Conservation (phyloP, 106 monocot genomes). For the Allium sativum region DNA sequence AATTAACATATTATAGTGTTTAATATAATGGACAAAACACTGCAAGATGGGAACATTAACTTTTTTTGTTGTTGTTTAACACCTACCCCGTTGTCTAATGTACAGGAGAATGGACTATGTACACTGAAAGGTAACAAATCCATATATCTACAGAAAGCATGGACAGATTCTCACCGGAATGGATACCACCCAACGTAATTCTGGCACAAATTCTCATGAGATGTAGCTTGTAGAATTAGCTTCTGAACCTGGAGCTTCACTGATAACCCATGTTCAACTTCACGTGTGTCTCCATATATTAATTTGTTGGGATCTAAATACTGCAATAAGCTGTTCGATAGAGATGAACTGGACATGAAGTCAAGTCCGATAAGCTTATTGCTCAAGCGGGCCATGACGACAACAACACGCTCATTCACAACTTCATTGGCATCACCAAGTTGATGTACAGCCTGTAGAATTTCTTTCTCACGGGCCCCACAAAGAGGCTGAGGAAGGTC, state of each 20-base stretch:
- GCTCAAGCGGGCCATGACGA: slow-evolving; percentile 86
- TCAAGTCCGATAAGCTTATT: slow-evolving; percentile 91
- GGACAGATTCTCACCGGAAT: too few relatives aligned
- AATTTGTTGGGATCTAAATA: slow-evolving; percentile 29
- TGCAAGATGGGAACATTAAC: too few relatives aligned
- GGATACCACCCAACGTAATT: slow-evolving; percentile 97
- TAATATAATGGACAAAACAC: too few relatives aligned
- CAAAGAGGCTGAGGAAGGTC: slow-evolving; percentile 81
- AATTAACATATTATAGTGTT: too few relatives aligned
- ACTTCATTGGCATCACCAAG: slow-evolving; percentile 96
- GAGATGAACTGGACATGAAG: slow-evolving; percentile 55
- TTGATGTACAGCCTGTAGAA: slow-evolving; percentile 94
- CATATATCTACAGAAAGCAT: too few relatives aligned
- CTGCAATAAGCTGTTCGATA: slow-evolving; percentile 27
- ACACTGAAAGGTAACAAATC: too few relatives aligned
- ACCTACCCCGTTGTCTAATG: too few relatives aligned
- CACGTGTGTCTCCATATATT: slow-evolving; percentile 45
- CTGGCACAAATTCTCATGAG: slow-evolving; percentile 88
- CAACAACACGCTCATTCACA: slow-evolving; percentile 79
- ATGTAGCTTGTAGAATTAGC: slow-evolving; percentile 71
- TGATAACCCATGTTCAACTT: slow-evolving; percentile 60
- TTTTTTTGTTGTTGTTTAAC: too few relatives aligned
- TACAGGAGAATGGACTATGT: too few relatives aligned
- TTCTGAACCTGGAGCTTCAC: slow-evolving; percentile 82
- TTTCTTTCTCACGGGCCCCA: slow-evolving; percentile 75